Evolutionary conservation across 208 protist genomes (phyloP).

Genomic region (Porcisia deanei): DNA sequence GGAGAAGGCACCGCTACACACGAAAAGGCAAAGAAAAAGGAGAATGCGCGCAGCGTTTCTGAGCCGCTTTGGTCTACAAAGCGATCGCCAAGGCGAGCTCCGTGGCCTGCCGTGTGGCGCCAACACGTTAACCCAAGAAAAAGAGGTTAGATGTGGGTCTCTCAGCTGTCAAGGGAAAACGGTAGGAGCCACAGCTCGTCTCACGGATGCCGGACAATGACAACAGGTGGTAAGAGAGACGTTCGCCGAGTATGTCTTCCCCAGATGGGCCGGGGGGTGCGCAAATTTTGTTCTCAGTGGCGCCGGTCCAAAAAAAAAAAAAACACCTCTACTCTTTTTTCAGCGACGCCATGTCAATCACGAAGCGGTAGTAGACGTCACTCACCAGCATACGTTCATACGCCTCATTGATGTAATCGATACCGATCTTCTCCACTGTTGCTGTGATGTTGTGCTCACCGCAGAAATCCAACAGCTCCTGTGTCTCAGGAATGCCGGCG

Average conservation of each 20-base stretch:
- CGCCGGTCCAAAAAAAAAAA: no score
- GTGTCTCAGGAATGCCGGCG: conserved; percentile 68
- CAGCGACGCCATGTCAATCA: conserved; percentile 69
- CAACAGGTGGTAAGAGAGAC: neutral
- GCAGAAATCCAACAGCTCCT: conserved; percentile 90
- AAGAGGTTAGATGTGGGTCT: neutral
- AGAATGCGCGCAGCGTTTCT: neutral
- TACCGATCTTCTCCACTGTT: conserved; percentile 66
- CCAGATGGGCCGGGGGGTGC: neutral
- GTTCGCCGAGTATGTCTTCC: neutral
- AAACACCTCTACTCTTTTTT: conserved; percentile 21
- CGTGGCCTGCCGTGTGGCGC: neutral
- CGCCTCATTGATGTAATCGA: conserved; percentile 71
- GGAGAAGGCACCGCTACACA: no score
- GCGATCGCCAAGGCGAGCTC: neutral
- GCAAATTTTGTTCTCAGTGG: no score
- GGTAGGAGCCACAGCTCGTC: neutral
- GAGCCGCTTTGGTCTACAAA: neutral
- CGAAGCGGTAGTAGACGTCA: conserved; percentile 78
- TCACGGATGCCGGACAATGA: neutral
- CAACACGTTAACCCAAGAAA: neutral
- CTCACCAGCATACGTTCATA: conserved; percentile 67
- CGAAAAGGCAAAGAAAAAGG: neutral
- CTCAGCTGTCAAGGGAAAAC: neutral
- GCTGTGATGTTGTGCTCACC: conserved; percentile 65